A percentile compares a stretch with the other conserved stretches of the same genome.
phyloP scores from a whole-genome alignment of 257 asterid genomes.

The Knoxia roxburghii region DNA sequence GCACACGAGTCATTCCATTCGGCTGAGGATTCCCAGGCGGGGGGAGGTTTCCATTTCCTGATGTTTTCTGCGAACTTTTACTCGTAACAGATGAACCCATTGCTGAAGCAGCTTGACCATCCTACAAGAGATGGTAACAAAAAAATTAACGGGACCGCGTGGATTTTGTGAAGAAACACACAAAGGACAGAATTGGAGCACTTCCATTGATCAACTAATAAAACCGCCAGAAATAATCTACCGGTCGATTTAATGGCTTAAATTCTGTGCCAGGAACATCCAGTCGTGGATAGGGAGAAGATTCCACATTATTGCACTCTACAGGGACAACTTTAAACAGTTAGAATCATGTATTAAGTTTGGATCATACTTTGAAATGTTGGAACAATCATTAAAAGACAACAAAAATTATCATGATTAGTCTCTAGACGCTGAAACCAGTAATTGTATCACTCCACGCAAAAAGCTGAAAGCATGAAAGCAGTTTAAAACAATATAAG shows the following conservation, averaged over 20 bases:
- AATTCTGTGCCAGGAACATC: constrained; percentile 69
- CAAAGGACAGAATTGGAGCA: neutral
- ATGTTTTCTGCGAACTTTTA: constrained; percentile 33
- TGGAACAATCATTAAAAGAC: neutral
- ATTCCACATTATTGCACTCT: constrained; percentile 72
- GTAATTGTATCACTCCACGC: neutral
- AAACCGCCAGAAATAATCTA: constrained; percentile 20
- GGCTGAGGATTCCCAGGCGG: constrained; percentile 40
- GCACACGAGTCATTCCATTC: constrained; percentile 35
- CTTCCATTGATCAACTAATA: neutral
- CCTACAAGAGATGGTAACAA: constrained; percentile 36
- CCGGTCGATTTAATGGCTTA: constrained; percentile 60
- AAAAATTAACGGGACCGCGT: neutral
- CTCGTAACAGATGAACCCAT: constrained; percentile 26
- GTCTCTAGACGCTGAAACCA: neutral
- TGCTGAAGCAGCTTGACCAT: constrained; percentile 31
- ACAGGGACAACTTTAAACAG: constrained; percentile 13
- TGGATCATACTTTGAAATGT: neutral
- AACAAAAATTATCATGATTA: neutral
- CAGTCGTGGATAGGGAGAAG: constrained; percentile 68
- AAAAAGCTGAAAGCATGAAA: neutral
- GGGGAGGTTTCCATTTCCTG: constrained; percentile 40
- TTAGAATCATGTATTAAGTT: constrained; percentile 1
- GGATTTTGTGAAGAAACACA: neutral
- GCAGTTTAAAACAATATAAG: neutral